These are phyloP conservation scores for Glycyrrhiza uralensis DNA, from an alignment of 306 rosid species.

Conservation along the genomic window DNA sequence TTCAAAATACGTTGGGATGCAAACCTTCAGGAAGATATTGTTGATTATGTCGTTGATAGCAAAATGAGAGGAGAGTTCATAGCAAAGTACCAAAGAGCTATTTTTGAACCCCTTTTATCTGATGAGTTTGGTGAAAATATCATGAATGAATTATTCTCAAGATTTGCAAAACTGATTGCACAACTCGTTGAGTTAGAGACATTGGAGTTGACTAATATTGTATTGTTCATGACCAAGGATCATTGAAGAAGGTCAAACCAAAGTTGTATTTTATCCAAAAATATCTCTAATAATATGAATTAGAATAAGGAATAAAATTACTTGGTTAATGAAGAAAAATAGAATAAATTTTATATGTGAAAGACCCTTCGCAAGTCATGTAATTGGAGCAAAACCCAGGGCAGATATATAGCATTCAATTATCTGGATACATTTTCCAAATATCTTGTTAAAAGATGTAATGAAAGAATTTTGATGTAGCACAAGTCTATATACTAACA, in stretches of 20 bases:
- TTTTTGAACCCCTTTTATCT: conserved; percentile 38
- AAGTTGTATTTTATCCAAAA: neutral
- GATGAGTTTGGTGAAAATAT: conserved; percentile 29
- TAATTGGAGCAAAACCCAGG: conserved; percentile 10
- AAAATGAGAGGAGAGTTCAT: neutral
- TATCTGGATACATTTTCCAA: neutral
- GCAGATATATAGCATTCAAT: neutral
- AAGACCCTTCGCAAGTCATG: too few species aligned
- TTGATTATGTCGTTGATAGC: neutral
- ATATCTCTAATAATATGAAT: too few species aligned
- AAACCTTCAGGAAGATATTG: neutral
- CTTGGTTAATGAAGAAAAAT: too few species aligned
- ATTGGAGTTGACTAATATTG: conserved; percentile 1
- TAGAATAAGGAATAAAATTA: too few species aligned
- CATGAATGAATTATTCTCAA: conserved; percentile 42
- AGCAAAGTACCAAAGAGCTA: conserved; percentile 26
- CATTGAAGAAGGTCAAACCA: neutral
- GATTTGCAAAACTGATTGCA: neutral
- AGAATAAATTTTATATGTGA: too few species aligned
- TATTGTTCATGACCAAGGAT: conserved; percentile 19
- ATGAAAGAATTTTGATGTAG: neutral
- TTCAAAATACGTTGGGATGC: conserved; percentile 32
- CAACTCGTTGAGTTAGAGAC: conserved; percentile 6
- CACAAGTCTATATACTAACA: conserved; percentile 36
- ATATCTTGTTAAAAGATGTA: neutral